phyloP scores from a whole-genome alignment of 2,329 filamentous ascomycete species.

The Aspergillus sojae region DNA sequence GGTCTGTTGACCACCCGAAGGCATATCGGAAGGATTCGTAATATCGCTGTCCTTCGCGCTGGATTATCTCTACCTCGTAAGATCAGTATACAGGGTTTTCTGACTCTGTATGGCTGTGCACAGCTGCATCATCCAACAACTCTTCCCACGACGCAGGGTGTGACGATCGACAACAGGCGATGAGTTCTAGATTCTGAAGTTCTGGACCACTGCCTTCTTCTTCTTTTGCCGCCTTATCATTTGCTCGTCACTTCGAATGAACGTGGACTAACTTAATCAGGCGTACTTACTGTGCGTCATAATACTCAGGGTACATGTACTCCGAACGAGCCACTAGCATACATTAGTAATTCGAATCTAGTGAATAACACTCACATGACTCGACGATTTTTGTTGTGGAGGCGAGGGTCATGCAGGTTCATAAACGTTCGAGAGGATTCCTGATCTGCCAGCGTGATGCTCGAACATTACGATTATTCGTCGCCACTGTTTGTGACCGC shows the following conservation, averaged over 20 bases:
- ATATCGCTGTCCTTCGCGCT: background rate
- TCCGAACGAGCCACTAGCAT: background rate
- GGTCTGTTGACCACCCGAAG: background rate
- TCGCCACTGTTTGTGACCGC: background rate
- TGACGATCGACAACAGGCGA: background rate
- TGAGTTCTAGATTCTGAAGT: background rate
- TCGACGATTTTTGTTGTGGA: background rate
- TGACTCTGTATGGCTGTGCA: constrained; percentile 1
- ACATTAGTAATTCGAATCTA: background rate
- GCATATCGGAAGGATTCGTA: background rate
- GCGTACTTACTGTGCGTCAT: background rate
- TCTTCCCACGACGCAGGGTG: background rate
- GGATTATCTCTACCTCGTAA: background rate
- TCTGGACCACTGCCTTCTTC: background rate
- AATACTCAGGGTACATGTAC: background rate
- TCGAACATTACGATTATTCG: background rate
- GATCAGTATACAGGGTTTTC: too few relatives aligned
- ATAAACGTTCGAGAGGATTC: background rate
- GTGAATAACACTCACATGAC: background rate
- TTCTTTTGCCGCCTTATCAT: background rate
- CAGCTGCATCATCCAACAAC: background rate
- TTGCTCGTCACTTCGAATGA: background rate
- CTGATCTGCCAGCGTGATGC: background rate
- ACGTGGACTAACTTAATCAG: background rate
- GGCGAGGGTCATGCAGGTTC: background rate